Evolutionary conservation across 2,329 filamentous ascomycete genomes (phyloP), one percentile per base, ranked within the genome.

Genomic region (Lachnellula occidentalis): DNA sequence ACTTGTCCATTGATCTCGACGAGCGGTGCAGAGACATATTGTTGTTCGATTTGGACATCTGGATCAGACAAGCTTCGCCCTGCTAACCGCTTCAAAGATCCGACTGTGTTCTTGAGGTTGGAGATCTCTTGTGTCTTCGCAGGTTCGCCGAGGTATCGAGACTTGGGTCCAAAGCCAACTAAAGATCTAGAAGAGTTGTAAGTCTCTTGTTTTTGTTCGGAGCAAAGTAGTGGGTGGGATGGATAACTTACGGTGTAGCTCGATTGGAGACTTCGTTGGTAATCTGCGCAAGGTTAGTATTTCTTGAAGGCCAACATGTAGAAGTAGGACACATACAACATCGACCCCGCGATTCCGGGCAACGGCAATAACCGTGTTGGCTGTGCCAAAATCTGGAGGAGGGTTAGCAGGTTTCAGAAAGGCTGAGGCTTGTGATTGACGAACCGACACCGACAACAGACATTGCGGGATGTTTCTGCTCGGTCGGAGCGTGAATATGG

Each of bases 221-320:
- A 59, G 31, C 9, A 21, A 45, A 15, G 22, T 15, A 22, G 48
- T 22, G 45, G 46, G 48, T 3, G 53, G 34, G 24, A 39, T 34
- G 53, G 24, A 34, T 27, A 53, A 86, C 91, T 81, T 89, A 96
- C 90, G 94, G 94, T 67, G 94, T 99, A 59, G 90, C 86, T 76
- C 94, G 87, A 82, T 99, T 97, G 65, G 94, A 99, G 67, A 97
- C 94, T 77, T 99, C 94, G 81, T 99, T 99, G 78, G 90, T 88
- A 72, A 99, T 95, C 91, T 96, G 69, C 54, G 66, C 51, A 51
- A 43, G 42, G 66, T 74, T 64, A 73, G 70, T 57, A 64, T 61
- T 49, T 54, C 52, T 55, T 52, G 34, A 55, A 19, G 50, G 62
- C 51, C 19, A 54, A 63, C 15, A 48, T 50, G n/a, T 14, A 4